Conservation (phyloP, 2,329 filamentous ascomycete genomes). For the Proliferodiscus dingleyae region DNA sequence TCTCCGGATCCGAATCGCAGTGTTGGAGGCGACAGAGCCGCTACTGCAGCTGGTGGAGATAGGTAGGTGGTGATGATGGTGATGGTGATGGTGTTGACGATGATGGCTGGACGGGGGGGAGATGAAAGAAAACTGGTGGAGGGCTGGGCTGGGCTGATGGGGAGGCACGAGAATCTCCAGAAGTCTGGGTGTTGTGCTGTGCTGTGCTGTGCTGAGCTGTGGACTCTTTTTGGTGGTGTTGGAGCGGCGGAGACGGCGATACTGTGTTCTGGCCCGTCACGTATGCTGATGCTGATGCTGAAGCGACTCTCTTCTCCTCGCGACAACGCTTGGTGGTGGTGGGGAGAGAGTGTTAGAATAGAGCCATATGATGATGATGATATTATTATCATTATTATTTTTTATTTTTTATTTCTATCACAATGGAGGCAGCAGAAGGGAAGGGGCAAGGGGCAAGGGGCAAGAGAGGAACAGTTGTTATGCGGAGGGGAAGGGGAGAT, state of each 20-base stretch:
- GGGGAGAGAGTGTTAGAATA: constrained; percentile 1
- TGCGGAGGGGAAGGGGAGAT: no score
- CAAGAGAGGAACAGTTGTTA: not conserved
- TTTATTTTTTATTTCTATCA: no score
- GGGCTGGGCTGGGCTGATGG: not conserved
- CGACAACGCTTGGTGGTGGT: not conserved
- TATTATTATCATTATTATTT: no score
- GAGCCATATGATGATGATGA: not conserved
- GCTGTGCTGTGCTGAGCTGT: no score
- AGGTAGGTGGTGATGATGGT: no score
- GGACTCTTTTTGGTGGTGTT: no score
- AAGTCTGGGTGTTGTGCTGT: no score
- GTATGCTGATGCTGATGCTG: not conserved
- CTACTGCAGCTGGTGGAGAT: no score
- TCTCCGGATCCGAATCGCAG: not conserved
- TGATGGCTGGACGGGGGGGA: not conserved
- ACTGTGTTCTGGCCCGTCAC: not conserved
- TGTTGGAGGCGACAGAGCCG: not conserved
- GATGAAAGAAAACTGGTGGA: not conserved
- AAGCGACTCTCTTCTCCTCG: not conserved
- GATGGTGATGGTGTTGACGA: no score
- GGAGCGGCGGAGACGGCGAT: not conserved
- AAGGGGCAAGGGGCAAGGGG: not conserved
- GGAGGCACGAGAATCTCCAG: no score
- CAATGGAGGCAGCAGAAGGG: not conserved